Evolutionary conservation across 176 grass and related monocot genomes (phyloP), one percentile per base, ranked within the genome.

Genomic region (Paspalum vaginatum): DNA sequence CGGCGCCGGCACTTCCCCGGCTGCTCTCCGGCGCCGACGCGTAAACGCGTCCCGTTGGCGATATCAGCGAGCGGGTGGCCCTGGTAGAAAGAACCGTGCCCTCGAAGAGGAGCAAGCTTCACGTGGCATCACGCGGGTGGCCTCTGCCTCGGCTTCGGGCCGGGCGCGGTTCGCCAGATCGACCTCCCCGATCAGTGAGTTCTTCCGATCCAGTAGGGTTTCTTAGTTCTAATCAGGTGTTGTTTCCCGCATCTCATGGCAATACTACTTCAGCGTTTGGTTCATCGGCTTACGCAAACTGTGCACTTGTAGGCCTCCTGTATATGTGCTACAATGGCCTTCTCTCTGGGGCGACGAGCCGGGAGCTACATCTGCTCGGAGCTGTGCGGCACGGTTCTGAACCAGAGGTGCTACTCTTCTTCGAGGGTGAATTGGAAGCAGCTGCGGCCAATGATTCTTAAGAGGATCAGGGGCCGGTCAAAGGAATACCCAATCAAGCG

Each of bases 401-500:
- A 86, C 81, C 45, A 71, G 84, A 95, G 86, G 55, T 21, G 16
- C 56, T 93, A 85, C 61, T 95, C 79, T 47, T 43, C 87, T 27
- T 88, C 86, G 9, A 91, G 86, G 76, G 68, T 98, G 65, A 80
- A 98, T 52, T 98, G 90, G 96, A 95, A 77, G 63, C 85, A 93
- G 59, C 84, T 98, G 61, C 87, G 86, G 50, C 96, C 96, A 11
- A 86, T 95, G 92, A 98, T 98, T 79, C 76, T 98, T 6, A 95
- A 93, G 85, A 92, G 96, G 85, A 90, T 95, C 21, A 87, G 54
- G 68, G 88, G 78, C 49, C 81, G 92, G 7, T 55, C 90, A 26
- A 91, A 87, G 27, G 84, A 95, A 1, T 98, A 98, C 79, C 96
- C 92, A 42, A 75, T 98, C 64, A 85, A 65, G 61, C 76, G 59